Conservation (phyloP, 306 rosid genomes). For the Parietaria judaica region DNA sequence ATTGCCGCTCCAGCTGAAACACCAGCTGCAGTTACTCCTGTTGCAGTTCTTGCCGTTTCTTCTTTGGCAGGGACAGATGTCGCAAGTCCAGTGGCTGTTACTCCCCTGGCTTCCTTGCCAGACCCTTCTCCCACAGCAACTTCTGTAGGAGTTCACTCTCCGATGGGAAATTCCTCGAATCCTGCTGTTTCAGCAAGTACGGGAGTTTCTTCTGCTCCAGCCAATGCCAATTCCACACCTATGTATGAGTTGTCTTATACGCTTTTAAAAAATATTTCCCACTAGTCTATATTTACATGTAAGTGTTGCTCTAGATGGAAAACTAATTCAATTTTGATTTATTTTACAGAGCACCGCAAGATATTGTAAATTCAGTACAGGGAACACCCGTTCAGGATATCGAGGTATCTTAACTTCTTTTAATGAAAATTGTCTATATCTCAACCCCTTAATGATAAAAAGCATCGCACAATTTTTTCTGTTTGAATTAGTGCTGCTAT, state of each 20-base stretch:
- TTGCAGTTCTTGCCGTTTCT: conserved; percentile 19
- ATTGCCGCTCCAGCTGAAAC: conserved; percentile 38
- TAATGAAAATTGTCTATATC: neutral
- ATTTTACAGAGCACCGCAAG: conserved; percentile 46
- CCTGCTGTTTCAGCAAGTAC: conserved; percentile 41
- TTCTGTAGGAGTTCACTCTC: conserved; percentile 42
- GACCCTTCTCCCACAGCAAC: conserved; percentile 43
- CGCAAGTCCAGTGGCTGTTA: conserved; percentile 70
- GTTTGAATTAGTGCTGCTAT: neutral
- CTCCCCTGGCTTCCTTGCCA: conserved; percentile 54
- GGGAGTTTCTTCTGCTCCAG: conserved; percentile 40
- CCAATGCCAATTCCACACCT: conserved; percentile 37
- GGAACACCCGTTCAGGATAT: conserved; percentile 59
- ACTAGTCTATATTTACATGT: neutral
- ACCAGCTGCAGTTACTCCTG: conserved; percentile 33
- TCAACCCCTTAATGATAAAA: conserved; percentile 6
- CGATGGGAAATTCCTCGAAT: conserved; percentile 32
- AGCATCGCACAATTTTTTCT: neutral
- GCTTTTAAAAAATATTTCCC: conserved; percentile 5
- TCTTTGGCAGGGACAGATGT: conserved; percentile 43
- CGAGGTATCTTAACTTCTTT: conserved; percentile 46
- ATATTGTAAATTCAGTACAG: conserved; percentile 32
- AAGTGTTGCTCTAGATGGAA: conserved; percentile 18
- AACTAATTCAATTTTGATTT: conserved; percentile 17
- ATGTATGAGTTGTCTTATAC: conserved; percentile 36